Conservation (phyloP, 495 filamentous ascomycete species). For the Penicillium argentinense region DNA sequence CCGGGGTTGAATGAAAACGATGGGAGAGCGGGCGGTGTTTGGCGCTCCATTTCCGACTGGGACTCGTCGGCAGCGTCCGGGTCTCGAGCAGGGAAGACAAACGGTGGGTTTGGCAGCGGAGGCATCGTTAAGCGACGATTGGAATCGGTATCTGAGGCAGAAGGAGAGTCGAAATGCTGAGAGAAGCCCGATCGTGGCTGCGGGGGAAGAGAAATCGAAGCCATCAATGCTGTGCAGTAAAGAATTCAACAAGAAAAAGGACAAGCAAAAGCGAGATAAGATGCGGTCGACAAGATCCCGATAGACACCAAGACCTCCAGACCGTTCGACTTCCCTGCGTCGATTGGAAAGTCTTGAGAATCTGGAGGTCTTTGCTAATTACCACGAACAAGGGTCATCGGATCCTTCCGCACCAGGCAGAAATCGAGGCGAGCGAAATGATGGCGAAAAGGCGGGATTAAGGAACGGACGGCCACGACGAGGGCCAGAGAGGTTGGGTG, state of each 20-base stretch:
- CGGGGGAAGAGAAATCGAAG: conserved; percentile 44
- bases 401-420: conserved; percentile 34
- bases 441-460: conserved; percentile 18
- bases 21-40: conserved; percentile 50
- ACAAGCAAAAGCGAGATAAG: conserved; percentile 11
- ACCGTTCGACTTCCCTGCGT: conserved; percentile 36
- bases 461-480: conserved; percentile 52
- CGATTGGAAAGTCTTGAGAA: conserved; percentile 37
- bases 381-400: conserved; percentile 35
- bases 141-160: conserved; percentile 15
- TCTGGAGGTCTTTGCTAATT: conserved; percentile 44
- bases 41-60: conserved; percentile 14
- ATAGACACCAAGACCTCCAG: conserved; percentile 43
- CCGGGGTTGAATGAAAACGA: conserved; percentile 68
- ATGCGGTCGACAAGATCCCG: conserved; percentile 32
- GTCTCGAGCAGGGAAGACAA: conserved; percentile 64
- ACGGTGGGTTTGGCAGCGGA: conserved; percentile 67
- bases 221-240: conserved; percentile 33
- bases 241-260: conserved; percentile 7
- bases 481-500: conserved; percentile 29
- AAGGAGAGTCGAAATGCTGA: conserved; percentile 33
- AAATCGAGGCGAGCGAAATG: conserved; percentile 14
- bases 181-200: conserved; percentile 34
- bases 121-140: conserved; percentile 36
- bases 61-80: conserved; percentile 19